Base-by-base conservation (phyloP, 139 green algal genomes). In the Haematococcus sp. region DNA sequence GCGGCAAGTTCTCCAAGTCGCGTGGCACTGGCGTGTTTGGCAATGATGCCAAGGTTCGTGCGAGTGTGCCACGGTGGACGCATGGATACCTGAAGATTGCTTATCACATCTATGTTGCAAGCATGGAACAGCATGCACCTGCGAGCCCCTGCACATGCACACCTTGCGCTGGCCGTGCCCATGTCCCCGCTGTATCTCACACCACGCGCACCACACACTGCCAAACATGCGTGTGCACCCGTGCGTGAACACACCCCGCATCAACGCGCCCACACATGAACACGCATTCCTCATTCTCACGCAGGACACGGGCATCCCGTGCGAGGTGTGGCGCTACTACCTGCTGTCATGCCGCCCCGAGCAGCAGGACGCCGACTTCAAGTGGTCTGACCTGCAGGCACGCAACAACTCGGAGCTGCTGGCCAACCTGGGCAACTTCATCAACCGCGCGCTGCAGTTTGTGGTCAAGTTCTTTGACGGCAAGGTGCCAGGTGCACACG, bases 271-370 rank as follows among this genome's bases (percentile, higher is more conserved):
- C n/a, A n/a, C n/a, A n/a, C n/a, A n/a, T n/a, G n/a, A n/a, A n/a
- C n/a, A n/a, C n/a, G n/a, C n/a, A n/a, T n/a, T n/a, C n/a, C n/a
- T n/a, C n/a, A n/a, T n/a, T n/a, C n/a, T n/a, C n/a, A n/a, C n/a
- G n/a, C 40, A 49, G 22, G 54, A 63, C 20, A 70, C 23, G 49
- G 34, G 52, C 20, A 68, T 82, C 43, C 69, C 40, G 5, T 33
- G 80, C 31, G 76, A 94, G 81, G 88, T 97, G 52, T 98, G 95
- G 94, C 86, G 95, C 19, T 99, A 98, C 86, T 98, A 98, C 87
- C 87, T 99, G 73, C 89, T 98, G 40, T 78, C 80, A 17, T 92
- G 94, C 76, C 79, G 80, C 0, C 68, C 61, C 33, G 79, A 86
- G 76, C 61, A 76, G 68, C 35, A 74, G 31, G 87, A 92, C 79